A percentile compares a stretch with the other conserved stretches of the same genome.
Conservation (phyloP, 225 moss, liverwort and hornwort species). For the Sphagnum tenellum region DNA sequence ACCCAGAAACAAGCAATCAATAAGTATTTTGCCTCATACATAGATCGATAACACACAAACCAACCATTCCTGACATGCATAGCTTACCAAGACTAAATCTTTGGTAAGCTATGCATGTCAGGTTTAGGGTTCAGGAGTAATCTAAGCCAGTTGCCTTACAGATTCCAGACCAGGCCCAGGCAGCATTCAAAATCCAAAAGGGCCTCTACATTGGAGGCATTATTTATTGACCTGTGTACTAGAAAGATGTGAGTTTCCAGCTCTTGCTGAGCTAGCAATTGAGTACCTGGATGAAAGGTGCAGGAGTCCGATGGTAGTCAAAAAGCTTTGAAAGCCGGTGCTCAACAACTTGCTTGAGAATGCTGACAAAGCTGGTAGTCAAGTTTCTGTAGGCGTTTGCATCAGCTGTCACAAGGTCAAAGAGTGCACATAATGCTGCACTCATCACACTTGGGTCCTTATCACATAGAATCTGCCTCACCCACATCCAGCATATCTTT, state of each 20-base stretch:
- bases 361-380: slow-evolving; percentile 81
- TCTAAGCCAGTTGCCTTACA: neutral
- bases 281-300: slow-evolving; percentile 90
- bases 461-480: slow-evolving; percentile 68
- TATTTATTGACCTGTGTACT: no score
- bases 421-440: slow-evolving; percentile 85
- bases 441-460: slow-evolving; percentile 98
- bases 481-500: neutral
- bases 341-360: slow-evolving; percentile 88
- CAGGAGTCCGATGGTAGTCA: slow-evolving; percentile 81
- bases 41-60: neutral
- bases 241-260: neutral
- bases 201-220: no score
- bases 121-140: no score
- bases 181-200: neutral
- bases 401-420: slow-evolving; percentile 70
- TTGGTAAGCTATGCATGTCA: no score
- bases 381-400: slow-evolving; percentile 58
- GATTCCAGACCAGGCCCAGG: neutral
- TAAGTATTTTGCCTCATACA: neutral
- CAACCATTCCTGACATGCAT: no score
- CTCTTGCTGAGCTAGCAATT: neutral
- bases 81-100: no score
- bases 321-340: slow-evolving; percentile 76
- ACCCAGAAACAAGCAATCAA: slow-evolving; percentile 1